Evolutionary conservation across 2,329 filamentous ascomycete genomes (phyloP).

Genomic region (Salinomyces thailandicus): DNA sequence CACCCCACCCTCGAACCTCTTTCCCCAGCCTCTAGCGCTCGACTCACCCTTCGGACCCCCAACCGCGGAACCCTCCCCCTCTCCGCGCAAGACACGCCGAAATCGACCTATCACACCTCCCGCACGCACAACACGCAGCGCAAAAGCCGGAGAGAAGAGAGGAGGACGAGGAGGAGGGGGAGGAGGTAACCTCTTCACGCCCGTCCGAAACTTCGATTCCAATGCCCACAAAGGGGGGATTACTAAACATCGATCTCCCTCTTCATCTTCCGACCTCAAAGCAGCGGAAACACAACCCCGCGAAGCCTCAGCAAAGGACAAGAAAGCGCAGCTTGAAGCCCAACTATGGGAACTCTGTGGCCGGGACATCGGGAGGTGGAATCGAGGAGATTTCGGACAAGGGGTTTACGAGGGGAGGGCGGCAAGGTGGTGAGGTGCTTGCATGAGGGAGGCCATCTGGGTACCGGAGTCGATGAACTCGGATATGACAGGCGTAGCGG

Average conservation of each 20-base stretch:
- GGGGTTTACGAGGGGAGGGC: conserved; percentile 20
- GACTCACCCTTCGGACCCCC: conserved; percentile 14
- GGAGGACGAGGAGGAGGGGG: neutral
- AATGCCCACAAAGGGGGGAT: conserved; percentile 3
- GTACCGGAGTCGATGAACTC: no score
- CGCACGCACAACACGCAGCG: neutral
- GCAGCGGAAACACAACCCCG: no score
- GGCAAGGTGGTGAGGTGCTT: conserved; percentile 20
- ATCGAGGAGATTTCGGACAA: conserved; percentile 26
- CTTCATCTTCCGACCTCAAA: no score
- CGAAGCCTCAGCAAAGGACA: conserved; percentile 10
- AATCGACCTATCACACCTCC: neutral
- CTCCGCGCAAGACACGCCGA: conserved; percentile 15
- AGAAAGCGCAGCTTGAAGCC: conserved; percentile 13
- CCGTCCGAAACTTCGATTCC: conserved; percentile 1
- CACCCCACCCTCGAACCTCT: conserved; percentile 19
- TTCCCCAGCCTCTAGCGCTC: conserved; percentile 15
- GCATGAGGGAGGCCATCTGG: no score
- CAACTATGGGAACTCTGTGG: conserved; percentile 25
- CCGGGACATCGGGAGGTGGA: conserved; percentile 24
- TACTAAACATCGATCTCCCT: conserved; percentile 9
- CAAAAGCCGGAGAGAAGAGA: neutral
- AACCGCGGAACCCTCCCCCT: conserved; percentile 5
- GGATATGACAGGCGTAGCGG: no score
- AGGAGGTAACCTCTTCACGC: no score